Conservation (phyloP, 257 asterid genomes). For the Gardenia jasminoides region DNA sequence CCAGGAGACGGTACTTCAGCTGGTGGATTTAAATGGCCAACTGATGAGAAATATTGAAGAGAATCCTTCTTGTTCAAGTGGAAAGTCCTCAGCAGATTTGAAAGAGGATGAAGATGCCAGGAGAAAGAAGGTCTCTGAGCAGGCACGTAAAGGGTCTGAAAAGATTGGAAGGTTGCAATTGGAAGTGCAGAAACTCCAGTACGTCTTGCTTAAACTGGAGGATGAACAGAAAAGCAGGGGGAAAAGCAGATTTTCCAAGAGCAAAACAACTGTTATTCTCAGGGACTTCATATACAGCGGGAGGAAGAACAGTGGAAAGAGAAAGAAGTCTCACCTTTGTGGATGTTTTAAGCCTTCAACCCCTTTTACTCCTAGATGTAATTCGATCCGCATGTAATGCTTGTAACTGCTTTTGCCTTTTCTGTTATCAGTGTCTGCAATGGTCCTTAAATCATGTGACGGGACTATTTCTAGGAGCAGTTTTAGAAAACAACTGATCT, state of each 20-base stretch:
- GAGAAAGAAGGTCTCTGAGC: constrained; percentile 54
- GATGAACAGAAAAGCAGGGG: constrained; percentile 63
- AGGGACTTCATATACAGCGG: constrained; percentile 72
- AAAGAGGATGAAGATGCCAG: constrained; percentile 45
- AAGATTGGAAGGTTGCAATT: constrained; percentile 55
- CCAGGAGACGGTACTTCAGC: constrained; percentile 56
- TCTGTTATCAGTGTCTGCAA: constrained; percentile 7
- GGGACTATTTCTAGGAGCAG: constrained; percentile 24
- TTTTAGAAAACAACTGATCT: constrained; percentile 27
- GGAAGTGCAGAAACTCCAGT: constrained; percentile 74
- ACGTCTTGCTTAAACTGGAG: constrained; percentile 53
- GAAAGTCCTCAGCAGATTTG: constrained; percentile 42
- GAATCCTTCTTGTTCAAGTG: constrained; percentile 38
- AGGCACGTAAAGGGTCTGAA: constrained; percentile 75
- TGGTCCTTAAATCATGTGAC: constrained; percentile 24
- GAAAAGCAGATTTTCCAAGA: constrained; percentile 50
- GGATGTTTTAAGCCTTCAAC: constrained; percentile 68
- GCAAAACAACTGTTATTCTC: constrained; percentile 47
- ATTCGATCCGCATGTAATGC: constrained; percentile 29
- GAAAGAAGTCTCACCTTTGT: constrained; percentile 58
- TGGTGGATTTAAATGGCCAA: constrained; percentile 61
- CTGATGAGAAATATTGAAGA: constrained; percentile 61
- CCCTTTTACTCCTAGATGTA: constrained; percentile 42
- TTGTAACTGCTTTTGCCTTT: constrained; percentile 14
- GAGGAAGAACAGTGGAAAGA: constrained; percentile 50